These are phyloP conservation scores for Lichtheimia ramosa DNA, from an alignment of 371 early-diverging fungal species.

Conservation along the genomic window DNA sequence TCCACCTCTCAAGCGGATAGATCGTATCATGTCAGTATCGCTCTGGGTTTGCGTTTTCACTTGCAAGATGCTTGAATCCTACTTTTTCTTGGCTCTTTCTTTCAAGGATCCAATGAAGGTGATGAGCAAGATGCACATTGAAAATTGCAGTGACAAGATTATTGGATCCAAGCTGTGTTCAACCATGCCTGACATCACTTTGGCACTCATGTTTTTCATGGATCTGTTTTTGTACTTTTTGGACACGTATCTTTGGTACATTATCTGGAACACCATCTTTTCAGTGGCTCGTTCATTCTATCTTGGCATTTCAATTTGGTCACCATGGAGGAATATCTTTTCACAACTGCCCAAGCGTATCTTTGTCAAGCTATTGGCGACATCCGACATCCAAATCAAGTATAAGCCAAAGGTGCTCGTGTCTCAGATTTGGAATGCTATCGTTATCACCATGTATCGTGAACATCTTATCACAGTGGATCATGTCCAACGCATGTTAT, in stretches of 20 bases:
- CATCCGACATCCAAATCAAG: constrained; percentile 69
- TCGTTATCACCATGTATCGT: constrained; percentile 85
- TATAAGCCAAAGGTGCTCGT: constrained; percentile 78
- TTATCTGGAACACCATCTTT: constrained; percentile 82
- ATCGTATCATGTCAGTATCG: constrained; percentile 75
- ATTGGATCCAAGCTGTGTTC: constrained; percentile 56
- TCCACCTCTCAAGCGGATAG: constrained; percentile 69
- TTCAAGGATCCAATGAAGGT: constrained; percentile 83
- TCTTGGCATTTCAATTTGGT: constrained; percentile 84
- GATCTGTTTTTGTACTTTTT: constrained; percentile 82
- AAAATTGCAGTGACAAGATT: constrained; percentile 57
- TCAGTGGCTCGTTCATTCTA: constrained; percentile 81
- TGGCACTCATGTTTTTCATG: constrained; percentile 78
- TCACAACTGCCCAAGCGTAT: constrained; percentile 85
- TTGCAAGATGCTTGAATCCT: constrained; percentile 81
- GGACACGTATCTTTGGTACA: constrained; percentile 93
- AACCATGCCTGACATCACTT: constrained; percentile 72
- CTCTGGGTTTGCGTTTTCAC: constrained; percentile 79
- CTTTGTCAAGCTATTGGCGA: constrained; percentile 77
- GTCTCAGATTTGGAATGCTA: constrained; percentile 88
- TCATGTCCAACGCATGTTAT: constrained; percentile 76
- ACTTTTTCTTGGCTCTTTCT: constrained; percentile 82
- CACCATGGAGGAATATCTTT: constrained; percentile 89
- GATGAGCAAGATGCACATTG: constrained; percentile 57
- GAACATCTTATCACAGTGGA: constrained; percentile 84